Evolutionary conservation across 192 early-diverging fungal species (phyloP).

Genomic region (Backusella liffmaniae): DNA sequence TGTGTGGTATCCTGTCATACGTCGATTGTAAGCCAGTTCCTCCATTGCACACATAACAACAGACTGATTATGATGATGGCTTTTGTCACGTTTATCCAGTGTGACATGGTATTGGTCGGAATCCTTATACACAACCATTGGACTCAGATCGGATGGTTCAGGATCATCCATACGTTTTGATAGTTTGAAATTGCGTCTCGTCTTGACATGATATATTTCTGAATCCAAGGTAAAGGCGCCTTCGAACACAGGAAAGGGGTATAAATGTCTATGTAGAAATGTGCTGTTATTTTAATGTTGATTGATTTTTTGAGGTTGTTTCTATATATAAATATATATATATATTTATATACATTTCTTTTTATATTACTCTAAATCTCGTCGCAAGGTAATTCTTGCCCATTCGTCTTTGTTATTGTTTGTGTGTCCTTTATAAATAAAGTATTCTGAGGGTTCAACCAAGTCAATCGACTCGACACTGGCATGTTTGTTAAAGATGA

Average conservation of each 20-base stretch:
- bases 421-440: constrained; percentile 55
- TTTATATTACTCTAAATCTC: constrained; percentile 35
- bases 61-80: background rate
- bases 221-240: constrained; percentile 55
- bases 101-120: constrained; percentile 23
- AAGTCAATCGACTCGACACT: constrained; percentile 36
- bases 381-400: constrained; percentile 50
- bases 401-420: constrained; percentile 38
- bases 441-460: constrained; percentile 18
- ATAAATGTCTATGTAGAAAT: constrained; percentile 1
- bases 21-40: constrained; percentile 17
- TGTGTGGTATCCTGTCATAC: constrained; percentile 16
- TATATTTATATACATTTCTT: background rate
- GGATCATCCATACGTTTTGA: constrained; percentile 54
- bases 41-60: constrained; percentile 19
- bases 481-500: background rate
- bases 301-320: background rate
- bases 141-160: constrained; percentile 24
- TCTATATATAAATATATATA: constrained; percentile 32
- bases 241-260: constrained; percentile 48
- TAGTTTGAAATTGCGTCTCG: constrained; percentile 46
- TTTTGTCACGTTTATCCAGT: background rate
- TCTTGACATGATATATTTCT: constrained; percentile 62
- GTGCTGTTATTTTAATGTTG: background rate
- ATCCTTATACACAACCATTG: constrained; percentile 31